A percentile compares a stretch with the other conserved stretches of the same genome.
phyloP scores from a whole-genome alignment of 108 stramenopile species.

The Conticribra weissflogii region DNA sequence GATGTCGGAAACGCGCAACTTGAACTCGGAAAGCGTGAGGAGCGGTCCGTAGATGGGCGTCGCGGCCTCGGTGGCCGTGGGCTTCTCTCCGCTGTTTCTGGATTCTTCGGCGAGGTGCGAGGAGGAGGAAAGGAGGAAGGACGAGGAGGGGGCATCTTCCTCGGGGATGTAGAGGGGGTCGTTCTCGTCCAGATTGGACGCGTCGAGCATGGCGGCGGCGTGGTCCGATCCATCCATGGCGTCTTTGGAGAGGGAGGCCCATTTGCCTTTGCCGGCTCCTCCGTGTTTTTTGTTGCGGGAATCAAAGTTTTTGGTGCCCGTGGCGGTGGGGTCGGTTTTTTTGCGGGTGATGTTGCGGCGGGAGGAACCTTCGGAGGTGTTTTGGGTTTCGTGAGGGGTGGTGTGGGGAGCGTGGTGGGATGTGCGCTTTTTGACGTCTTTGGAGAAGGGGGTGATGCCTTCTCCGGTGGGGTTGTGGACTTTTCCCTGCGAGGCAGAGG shows the following conservation, averaged over 20 bases:
- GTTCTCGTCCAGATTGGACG: constrained; percentile 71
- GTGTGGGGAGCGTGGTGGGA: constrained; percentile 18
- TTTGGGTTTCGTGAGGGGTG: constrained; percentile 65
- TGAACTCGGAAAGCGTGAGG: constrained; percentile 86
- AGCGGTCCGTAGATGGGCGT: constrained; percentile 77
- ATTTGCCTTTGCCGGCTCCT: constrained; percentile 79
- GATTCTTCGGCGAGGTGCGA: constrained; percentile 14
- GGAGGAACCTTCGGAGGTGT: constrained; percentile 68
- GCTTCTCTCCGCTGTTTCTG: constrained; percentile 39
- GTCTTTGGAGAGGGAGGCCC: constrained; percentile 35
- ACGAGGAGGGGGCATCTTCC: constrained; percentile 57
- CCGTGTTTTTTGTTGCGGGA: constrained; percentile 82
- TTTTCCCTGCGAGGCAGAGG: constrained; percentile 61
- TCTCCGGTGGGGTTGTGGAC: constrained; percentile 85
- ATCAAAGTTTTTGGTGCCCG: constrained; percentile 72
- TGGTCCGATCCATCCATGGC: constrained; percentile 44
- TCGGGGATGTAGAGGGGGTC: constrained; percentile 83
- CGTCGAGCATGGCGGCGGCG: constrained; percentile 51
- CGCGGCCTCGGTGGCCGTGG: constrained; percentile 47
- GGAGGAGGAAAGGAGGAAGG: constrained; percentile 58
- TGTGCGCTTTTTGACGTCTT: constrained; percentile 63
- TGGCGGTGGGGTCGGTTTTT: constrained; percentile 64
- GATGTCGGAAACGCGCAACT: constrained; percentile 70
- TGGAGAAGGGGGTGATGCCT: constrained; percentile 70
- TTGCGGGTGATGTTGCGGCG: constrained; percentile 86